Evolutionary conservation across 1,284 basidiomycete species (phyloP).

Genomic region (Apiotrichum sp.): DNA sequence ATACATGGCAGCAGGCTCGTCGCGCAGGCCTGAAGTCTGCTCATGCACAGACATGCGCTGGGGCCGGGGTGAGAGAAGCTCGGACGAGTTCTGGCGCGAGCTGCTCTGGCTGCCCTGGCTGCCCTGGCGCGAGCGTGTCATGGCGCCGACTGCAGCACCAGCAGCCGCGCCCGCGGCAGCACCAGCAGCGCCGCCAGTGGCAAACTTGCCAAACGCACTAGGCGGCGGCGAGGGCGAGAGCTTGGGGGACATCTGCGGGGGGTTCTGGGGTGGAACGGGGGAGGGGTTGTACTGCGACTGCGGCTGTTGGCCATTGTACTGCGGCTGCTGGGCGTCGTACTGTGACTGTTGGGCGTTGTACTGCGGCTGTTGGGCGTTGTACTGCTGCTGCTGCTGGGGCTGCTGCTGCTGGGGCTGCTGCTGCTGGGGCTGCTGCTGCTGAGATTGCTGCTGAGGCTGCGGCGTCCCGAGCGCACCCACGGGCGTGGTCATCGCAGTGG

Average conservation of each 20-base stretch:
- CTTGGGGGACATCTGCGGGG: neutral
- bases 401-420: too few species aligned
- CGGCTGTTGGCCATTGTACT: neutral
- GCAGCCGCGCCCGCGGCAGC: neutral
- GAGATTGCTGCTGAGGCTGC: too few species aligned
- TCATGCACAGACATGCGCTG: slow-evolving; percentile 12
- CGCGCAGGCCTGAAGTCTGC: slow-evolving; percentile 16
- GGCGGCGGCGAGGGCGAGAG: neutral
- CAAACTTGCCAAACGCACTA: neutral
- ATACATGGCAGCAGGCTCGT: slow-evolving; percentile 42
- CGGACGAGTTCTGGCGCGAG: slow-evolving; percentile 2
- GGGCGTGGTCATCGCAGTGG: neutral
- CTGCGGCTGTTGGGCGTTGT: too few species aligned
- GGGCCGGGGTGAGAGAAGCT: slow-evolving; percentile 5
- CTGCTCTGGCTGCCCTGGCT: neutral
- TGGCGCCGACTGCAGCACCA: neutral
- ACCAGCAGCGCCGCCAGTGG: neutral
- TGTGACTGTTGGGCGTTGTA: too few species aligned
- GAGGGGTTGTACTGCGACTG: neutral
- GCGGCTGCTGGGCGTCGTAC: neutral
- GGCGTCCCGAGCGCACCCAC: too few species aligned
- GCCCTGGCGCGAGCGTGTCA: neutral
- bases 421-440: too few species aligned
- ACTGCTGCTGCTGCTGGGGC: too few species aligned
- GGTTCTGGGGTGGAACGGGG: neutral